Evolutionary conservation across 306 rosid species (phyloP), one percentile per base, ranked within the genome.

Genomic region (Quercus glauca): DNA sequence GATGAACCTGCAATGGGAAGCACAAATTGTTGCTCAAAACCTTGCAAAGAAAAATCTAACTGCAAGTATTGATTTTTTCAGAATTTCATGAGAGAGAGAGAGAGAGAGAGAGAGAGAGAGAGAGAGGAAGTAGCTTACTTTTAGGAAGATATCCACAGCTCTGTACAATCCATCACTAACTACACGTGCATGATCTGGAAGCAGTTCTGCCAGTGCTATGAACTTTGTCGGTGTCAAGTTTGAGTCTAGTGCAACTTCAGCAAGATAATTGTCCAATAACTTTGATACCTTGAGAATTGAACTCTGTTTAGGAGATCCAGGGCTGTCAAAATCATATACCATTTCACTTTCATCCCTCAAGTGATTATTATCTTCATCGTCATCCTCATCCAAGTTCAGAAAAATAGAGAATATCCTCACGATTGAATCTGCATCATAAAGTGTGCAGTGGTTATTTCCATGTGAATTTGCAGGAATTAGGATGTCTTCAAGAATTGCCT

Each of bases 401-500:
- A 93, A 96, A 45, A 85, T 88, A 43, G 98, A 91, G 83, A 96
- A 96, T 71, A 91, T 93, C 85, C 98, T 91, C 86, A 93, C 73
- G 9, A 90, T 81, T 69, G 98, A 87, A 60, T 96, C 99, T 0
- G 92, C 87, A 43, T 96, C 99, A 64, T 96, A 96, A 63, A 91
- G 79, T 5, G 91, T 87, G 74, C 79, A 77, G 64, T 91, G 94
- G 19, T 59, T 82, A 55, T 82, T 89, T 45, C 91, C 97, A 67
- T 86, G 90, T 71, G 91, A 85, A 71, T 80, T 91, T 77, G 91
- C 79, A 13, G 99, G 99, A 78, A 93, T 91, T 58, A 96, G 78
- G 69, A 96, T 85, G 83, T 96, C 99, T 87, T 96, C 99, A 9
- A 96, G 99, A 82, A 93, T 96, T 51, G 98, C 99, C 79, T 96